phyloP scores from a whole-genome alignment of 2,329 filamentous ascomycete species.

The Colletotrichum lupini region DNA sequence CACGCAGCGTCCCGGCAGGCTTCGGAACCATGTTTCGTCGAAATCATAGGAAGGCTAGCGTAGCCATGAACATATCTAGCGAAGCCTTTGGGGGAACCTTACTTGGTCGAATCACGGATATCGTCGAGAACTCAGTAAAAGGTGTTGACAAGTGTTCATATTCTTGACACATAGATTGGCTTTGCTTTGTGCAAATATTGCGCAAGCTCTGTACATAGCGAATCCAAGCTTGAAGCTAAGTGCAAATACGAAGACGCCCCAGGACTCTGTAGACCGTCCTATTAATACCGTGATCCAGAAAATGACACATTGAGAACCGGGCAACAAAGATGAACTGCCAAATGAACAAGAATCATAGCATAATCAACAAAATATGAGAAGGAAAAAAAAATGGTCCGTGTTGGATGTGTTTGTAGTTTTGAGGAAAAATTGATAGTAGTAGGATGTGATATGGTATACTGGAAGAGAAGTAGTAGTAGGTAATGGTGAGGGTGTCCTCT shows the following conservation, averaged over 20 bases:
- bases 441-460: conserved; percentile 30
- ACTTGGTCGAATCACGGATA: not conserved
- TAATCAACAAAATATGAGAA: not conserved
- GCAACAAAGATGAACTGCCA: conserved; percentile 18
- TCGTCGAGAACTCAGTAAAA: not conserved
- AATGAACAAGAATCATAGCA: not conserved
- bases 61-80: too few relatives aligned
- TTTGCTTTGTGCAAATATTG: conserved; percentile 25
- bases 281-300: conserved; percentile 19
- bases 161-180: conserved; percentile 13
- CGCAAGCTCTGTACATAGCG: conserved; percentile 28
- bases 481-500: conserved; percentile 24
- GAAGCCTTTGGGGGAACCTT: not conserved
- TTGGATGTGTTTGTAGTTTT: conserved; percentile 3
- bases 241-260: not conserved
- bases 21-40: not conserved
- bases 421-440: not conserved
- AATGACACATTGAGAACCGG: not conserved
- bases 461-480: conserved; percentile 22
- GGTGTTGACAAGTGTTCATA: not conserved
- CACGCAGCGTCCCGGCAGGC: not conserved
- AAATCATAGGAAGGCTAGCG: not conserved
- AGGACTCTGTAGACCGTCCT: conserved; percentile 16
- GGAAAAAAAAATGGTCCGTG: conserved; percentile 17
- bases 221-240: not conserved